Evolutionary conservation across 2,329 filamentous ascomycete genomes (phyloP), one percentile per base, ranked within the genome.

Genomic region (Fusarium annulatum): DNA sequence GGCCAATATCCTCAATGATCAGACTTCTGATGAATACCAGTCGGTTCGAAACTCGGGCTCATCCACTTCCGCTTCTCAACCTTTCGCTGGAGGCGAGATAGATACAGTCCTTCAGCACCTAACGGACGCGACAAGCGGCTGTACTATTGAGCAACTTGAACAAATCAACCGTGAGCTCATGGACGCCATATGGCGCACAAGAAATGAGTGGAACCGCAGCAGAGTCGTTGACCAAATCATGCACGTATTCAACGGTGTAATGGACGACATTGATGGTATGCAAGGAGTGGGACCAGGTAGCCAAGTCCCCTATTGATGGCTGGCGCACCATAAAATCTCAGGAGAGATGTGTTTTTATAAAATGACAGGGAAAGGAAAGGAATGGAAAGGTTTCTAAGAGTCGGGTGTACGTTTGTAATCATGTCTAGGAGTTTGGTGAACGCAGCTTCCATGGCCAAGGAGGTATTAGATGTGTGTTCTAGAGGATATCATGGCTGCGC

Each of bases 121-220:
- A 39, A 91, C 92, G 0, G 83, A 88, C 34, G 86, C 87, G 49
- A 96, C 93, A 4, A 91, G 90, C 26, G 94, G 94, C 2, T 94
- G 93, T 81, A 93, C 92, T 0, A 93, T 99, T 59, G 96, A 99
- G 83, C 96, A 99, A 81, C 85, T 99, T 26, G 96, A 98, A 85
- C 96, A 98, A 82, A 92, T 98, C 80, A 95, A 95, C 81, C 92
- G 95, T 12, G 91, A 92, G 74, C 85, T 98, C 72, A 98, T 98
- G 96, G 93, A 96, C 69, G 90, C 92, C 72, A 89, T 98, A 49
- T 99, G 96, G 96, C 88, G 87, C 69, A 89, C 88, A 68, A 89
- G 95, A 56, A 88, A 90, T 53, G 92, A 97, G 78, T 96, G 94
- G 90, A 96, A 99, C 82, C 90, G 96, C 48, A 92, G 91, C 77